Conservation (phyloP, 108 stramenopile genomes). For the Nitzschia inconspicua region DNA sequence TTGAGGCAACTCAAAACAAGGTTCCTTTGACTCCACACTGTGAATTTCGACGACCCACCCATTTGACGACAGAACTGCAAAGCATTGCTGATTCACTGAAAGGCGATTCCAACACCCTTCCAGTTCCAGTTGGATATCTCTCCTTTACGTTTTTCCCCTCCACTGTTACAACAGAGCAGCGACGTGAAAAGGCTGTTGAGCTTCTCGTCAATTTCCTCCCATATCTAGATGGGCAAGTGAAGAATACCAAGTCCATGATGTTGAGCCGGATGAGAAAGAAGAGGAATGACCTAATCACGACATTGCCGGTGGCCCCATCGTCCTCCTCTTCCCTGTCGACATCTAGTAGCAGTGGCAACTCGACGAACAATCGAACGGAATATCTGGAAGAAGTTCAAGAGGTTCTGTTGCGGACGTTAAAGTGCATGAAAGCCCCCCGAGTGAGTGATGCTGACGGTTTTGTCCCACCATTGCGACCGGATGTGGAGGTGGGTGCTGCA, state of each 20-base stretch:
- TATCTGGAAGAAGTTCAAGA: too few species aligned
- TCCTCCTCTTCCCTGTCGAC: too few species aligned
- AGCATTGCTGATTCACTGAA: not conserved
- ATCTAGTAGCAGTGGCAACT: too few species aligned
- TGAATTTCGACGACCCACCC: constrained; percentile 17
- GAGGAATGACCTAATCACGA: not conserved
- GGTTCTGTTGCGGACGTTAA: too few species aligned
- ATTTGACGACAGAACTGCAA: constrained; percentile 5
- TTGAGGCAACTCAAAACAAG: constrained; percentile 8
- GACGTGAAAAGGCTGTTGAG: constrained; percentile 1
- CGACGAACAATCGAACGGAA: too few species aligned
- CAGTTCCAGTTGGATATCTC: constrained; percentile 15
- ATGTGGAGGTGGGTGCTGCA: too few species aligned
- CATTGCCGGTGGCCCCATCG: too few species aligned
- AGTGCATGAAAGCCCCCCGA: too few species aligned
- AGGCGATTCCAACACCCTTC: not conserved
- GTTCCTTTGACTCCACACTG: constrained; percentile 16
- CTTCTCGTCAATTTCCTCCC: constrained; percentile 20
- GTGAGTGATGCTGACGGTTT: too few species aligned
- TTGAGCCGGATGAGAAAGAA: constrained; percentile 12
- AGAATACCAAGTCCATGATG: constrained; percentile 15
- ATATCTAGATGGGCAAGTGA: constrained; percentile 20
- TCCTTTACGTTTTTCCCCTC: constrained; percentile 27
- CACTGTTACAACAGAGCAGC: constrained; percentile 2
- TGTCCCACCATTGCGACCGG: too few species aligned